Evolutionary conservation across 1,284 basidiomycete species (phyloP), one percentile per base, ranked within the genome.

Genomic region (Microbotryum lychnidis-dioicae): DNA sequence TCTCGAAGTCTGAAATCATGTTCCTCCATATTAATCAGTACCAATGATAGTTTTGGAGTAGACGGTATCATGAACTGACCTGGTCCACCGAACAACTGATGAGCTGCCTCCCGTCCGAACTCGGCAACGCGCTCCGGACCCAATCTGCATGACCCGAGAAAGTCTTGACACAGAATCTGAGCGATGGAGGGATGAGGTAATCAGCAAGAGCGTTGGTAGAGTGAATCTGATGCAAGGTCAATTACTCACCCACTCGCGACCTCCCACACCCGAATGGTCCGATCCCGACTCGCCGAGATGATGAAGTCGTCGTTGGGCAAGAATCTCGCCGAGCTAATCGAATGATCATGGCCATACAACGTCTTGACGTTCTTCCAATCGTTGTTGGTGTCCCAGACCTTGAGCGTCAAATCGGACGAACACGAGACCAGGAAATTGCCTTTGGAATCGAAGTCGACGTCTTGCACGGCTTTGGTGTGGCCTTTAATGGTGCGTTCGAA

Each of bases 401-500:
- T 91, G 77, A 94, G 86, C 60, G 89, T 87, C 46, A 93, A 78
- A 76, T 94, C 91, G 44, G 87, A 86, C 6, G 91, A 92, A 73
- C 89, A 92, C 3, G 91, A 88, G 21, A 89, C 89, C 69, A 93
- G 78, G 33, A 86, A 76, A 68, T 83, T 83, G 27, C 91, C 91
- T 75, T 87, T 89, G 64, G 83, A 81, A 74, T 93, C 90, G 74
- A 88, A 94, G 72, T 91, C 88, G 54, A 90, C 83, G 75, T 92
- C 89, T 73, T 84, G 84, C 21, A 94, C 86, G 21, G 87, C 83
- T 73, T 89, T 90, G 45, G 91, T 93, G 77, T 94, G 91, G 0
- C 91, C 89, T 76, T 93, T 94, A 62, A 94, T 77, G 9, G 91
- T 93, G 62, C 88, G 78, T 75, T 94, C 91, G 71, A 92, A 87